Evolutionary conservation across 768 basidiomycete species (phyloP), one percentile per base, ranked within the genome.

Genomic region (Psilocybe subaeruginosa): DNA sequence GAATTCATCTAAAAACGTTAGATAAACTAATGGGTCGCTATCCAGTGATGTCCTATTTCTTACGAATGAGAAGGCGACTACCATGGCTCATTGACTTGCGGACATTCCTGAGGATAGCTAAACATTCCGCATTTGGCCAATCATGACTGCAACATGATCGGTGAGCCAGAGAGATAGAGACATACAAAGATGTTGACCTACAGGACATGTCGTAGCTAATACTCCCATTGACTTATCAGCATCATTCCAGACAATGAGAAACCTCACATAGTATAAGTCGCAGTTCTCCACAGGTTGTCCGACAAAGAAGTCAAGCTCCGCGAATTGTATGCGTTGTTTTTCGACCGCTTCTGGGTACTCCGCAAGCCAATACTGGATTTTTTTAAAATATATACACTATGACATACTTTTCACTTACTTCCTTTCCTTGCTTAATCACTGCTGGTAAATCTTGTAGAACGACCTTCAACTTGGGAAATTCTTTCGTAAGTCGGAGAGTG

Each of bases 201-300:
- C 77, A 79, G 51, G 56, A 79, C 70, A 27, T 76, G 70, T 16
- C 74, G 72, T 54, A 80, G 33, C 78, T 79, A 54, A 31, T 17
- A 54, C 35, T 19, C 4, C 17, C 1, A 31, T 17, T 8, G 8
- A 49, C 35, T 19, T 41, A 54, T 3, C 43, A 31, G 9, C n/a
- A 7, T 23, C 29, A 12, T 23, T 41, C 48, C 12, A 29, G n/a
- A 29, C 14, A 33, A 23, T 17, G n/a, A 54, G 4, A 47, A 55
- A 23, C 48, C 75, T 64, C 65, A 81, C 80, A 66, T 77, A 80
- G 66, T 81, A 80, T 14, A 79, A 64, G 54, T 79, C 73, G 51
- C 76, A 78, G 3, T 68, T 74, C 6, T 64, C 52, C 3, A 76
- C 72, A 2, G 80, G 79, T 1, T 72, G 47, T 11, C 78, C 76